Evolutionary conservation across 1,139 yeast species (phyloP).

Genomic region (Meyerozyma carpophila): DNA sequence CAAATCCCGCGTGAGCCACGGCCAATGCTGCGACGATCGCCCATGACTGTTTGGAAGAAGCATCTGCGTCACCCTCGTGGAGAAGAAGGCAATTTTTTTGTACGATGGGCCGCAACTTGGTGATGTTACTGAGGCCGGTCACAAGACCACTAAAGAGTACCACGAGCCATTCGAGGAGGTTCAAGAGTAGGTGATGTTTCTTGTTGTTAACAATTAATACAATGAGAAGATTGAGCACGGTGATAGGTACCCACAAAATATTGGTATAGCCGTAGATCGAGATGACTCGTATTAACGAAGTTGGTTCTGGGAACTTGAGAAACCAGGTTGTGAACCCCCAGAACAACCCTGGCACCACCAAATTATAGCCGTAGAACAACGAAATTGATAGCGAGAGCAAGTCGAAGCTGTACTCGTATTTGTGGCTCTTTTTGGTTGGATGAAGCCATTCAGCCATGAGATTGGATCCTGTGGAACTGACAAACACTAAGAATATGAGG

Average conservation of each 20-base stretch:
- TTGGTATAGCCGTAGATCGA: slow-evolving; percentile 79
- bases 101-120: slow-evolving; percentile 40
- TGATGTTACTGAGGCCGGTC: slow-evolving; percentile 44
- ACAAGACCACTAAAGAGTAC: slow-evolving; percentile 41
- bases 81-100: slow-evolving; percentile 28
- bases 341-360: slow-evolving; percentile 52
- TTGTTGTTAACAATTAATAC: slow-evolving; percentile 39
- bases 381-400: slow-evolving; percentile 61
- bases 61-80: slow-evolving; percentile 19
- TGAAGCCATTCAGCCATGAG: slow-evolving; percentile 43
- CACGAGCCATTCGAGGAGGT: slow-evolving; percentile 41
- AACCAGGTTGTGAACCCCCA: slow-evolving; percentile 43
- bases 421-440: slow-evolving; percentile 22
- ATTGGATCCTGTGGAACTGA: slow-evolving; percentile 57
- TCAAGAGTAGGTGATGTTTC: slow-evolving; percentile 29
- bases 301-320: slow-evolving; percentile 36
- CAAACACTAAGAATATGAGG: slow-evolving; percentile 64
- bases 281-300: slow-evolving; percentile 37
- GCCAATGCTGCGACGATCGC: slow-evolving; percentile 17
- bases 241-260: slow-evolving; percentile 74
- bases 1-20: slow-evolving; percentile 36
- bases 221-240: slow-evolving; percentile 48
- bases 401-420: slow-evolving; percentile 55
- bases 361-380: slow-evolving; percentile 68
- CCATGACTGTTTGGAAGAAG: neutral